Conservation (phyloP, 2,329 filamentous ascomycete species). For the Aspergillus sojae region DNA sequence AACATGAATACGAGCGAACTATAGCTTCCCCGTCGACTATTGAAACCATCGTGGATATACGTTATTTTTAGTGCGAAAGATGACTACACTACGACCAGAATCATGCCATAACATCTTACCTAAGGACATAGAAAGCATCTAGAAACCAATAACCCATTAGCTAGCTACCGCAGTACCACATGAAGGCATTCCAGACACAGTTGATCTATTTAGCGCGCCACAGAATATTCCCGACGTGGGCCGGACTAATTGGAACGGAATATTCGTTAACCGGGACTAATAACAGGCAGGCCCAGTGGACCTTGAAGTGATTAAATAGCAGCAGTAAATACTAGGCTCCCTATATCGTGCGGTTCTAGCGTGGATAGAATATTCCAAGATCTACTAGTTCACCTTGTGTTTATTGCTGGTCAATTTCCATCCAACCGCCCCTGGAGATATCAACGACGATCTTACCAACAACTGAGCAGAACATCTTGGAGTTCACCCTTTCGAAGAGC, state of each 20-base stretch:
- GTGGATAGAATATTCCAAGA: neutral
- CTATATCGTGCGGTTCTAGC: neutral
- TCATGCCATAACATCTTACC: neutral
- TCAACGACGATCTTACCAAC: neutral
- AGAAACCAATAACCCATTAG: neutral
- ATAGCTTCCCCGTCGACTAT: neutral
- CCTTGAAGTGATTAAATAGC: neutral
- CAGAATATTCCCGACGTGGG: neutral
- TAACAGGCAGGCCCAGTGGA: neutral
- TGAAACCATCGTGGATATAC: neutral
- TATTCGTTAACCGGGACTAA: neutral
- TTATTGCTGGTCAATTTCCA: neutral
- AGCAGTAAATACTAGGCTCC: neutral
- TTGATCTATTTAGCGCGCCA: neutral
- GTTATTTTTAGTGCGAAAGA: neutral
- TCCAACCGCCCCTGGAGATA: neutral
- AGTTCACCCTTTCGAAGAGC: conserved; percentile 25
- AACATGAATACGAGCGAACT: neutral
- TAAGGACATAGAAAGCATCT: neutral
- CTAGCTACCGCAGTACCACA: too few species aligned
- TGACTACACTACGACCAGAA: neutral
- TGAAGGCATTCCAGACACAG: neutral
- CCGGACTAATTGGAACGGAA: neutral
- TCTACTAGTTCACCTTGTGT: too few species aligned
- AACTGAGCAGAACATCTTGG: conserved; percentile 1